Evolutionary conservation across 2,329 filamentous ascomycete genomes (phyloP).

Genomic region (Tricladium varicosporioides): DNA sequence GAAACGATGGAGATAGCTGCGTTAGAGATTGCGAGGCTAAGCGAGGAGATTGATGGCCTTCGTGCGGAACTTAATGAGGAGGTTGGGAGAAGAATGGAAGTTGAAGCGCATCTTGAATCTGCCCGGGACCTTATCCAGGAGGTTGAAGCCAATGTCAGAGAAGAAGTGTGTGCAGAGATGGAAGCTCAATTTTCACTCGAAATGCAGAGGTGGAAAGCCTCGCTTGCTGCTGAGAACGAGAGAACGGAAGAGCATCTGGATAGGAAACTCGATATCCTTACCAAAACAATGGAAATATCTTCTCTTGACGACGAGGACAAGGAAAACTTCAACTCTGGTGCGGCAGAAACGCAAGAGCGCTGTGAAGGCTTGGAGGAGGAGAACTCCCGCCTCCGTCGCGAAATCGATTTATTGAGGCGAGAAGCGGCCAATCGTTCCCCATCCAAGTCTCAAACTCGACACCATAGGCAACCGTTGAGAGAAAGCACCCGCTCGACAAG

Average conservation of each 20-base stretch:
- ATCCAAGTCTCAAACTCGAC: no score
- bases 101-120: conserved; percentile 70
- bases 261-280: conserved; percentile 76
- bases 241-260: conserved; percentile 82
- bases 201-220: conserved; percentile 78
- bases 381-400: conserved; percentile 66
- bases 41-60: conserved; percentile 73
- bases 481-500: background rate
- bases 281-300: conserved; percentile 43
- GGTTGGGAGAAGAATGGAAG: conserved; percentile 64
- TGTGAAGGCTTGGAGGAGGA: conserved; percentile 64
- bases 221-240: conserved; percentile 75
- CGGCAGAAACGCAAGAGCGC: conserved; percentile 50
- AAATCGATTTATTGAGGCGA: conserved; percentile 62
- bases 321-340: conserved; percentile 45
- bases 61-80: conserved; percentile 69
- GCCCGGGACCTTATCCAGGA: conserved; percentile 62
- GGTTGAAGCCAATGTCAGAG: conserved; percentile 80
- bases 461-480: conserved; percentile 12
- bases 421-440: conserved; percentile 56
- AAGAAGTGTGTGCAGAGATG: conserved; percentile 88
- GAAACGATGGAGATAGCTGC: conserved; percentile 81
- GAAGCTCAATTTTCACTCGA: no score
- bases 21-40: conserved; percentile 76
- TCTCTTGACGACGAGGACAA: conserved; percentile 47